Evolutionary conservation across 1,139 yeast species (phyloP).

Genomic region (Hyphopichia khmerensis): DNA sequence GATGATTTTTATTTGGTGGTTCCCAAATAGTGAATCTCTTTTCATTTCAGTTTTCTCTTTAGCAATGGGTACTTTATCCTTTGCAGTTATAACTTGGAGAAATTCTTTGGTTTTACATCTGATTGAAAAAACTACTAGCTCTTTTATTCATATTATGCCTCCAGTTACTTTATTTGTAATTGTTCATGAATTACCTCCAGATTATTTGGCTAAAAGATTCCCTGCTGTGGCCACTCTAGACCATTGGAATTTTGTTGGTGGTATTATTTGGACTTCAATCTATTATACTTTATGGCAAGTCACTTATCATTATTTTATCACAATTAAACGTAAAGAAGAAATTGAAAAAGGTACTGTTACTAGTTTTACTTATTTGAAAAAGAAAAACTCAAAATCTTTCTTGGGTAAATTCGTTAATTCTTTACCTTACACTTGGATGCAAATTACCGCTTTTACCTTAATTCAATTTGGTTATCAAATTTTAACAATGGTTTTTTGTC

Average conservation of each 20-base stretch:
- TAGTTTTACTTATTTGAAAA: conserved; percentile 80
- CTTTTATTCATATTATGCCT: conserved; percentile 89
- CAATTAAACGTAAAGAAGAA: conserved; percentile 73
- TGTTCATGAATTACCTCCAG: conserved; percentile 71
- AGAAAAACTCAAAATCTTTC: conserved; percentile 60
- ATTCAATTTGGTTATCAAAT: conserved; percentile 88
- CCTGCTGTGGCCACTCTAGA: conserved; percentile 75
- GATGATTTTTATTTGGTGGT: conserved; percentile 74
- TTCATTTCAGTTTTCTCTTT: conserved; percentile 84
- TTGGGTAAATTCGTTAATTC: conserved; percentile 81
- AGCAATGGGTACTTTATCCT: conserved; percentile 83
- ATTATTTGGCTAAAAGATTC: conserved; percentile 56
- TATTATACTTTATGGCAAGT: conserved; percentile 92
- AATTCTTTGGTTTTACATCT: conserved; percentile 90
- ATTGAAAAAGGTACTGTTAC: conserved; percentile 86
- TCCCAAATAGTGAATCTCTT: conserved; percentile 69
- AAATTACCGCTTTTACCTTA: conserved; percentile 78
- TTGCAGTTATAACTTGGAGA: conserved; percentile 96
- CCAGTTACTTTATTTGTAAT: conserved; percentile 86
- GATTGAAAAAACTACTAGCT: conserved; percentile 88
- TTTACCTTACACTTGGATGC: conserved; percentile 79
- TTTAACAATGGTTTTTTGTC: conserved; percentile 86
- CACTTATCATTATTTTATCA: conserved; percentile 86
- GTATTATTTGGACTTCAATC: conserved; percentile 77
- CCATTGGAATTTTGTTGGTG: conserved; percentile 70